Conservation (phyloP, 305 asterid species). For the Fraxinus xanthoxyloides region DNA sequence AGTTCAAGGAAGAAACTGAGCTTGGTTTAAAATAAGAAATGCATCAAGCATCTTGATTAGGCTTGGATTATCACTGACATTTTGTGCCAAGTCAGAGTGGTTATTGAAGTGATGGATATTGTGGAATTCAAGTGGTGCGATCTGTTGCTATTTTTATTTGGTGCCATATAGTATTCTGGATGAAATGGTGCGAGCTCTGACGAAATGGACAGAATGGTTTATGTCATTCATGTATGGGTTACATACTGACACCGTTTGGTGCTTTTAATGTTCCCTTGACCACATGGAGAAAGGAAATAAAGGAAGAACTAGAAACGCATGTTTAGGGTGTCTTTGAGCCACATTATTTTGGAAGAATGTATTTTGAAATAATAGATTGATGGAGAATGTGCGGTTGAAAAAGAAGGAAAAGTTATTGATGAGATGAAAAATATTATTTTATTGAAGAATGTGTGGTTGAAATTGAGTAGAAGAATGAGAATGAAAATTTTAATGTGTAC, state of each 20-base stretch:
- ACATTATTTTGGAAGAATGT: too few species aligned
- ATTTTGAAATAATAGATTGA: too few species aligned
- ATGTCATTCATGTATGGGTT: neutral
- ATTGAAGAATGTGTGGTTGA: too few species aligned
- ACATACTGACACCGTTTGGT: neutral
- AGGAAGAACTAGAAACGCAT: constrained; percentile 4
- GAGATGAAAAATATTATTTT: too few species aligned
- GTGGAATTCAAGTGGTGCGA: neutral
- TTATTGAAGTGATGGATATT: neutral
- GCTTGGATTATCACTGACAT: neutral
- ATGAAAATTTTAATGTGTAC: too few species aligned
- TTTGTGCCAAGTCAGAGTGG: neutral
- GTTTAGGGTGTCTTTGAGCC: too few species aligned
- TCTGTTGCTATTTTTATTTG: neutral
- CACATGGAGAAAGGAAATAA: neutral
- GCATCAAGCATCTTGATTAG: neutral
- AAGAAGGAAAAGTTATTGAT: too few species aligned
- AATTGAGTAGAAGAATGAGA: too few species aligned
- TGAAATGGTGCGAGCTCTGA: neutral
- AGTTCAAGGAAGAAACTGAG: neutral
- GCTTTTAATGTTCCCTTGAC: neutral
- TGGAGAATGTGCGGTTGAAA: too few species aligned
- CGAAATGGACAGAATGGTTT: neutral
- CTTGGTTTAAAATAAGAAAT: neutral
- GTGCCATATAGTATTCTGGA: neutral